Base-by-base conservation (phyloP, 2,329 filamentous ascomycete species). In the Diaporthe sp. region DNA sequence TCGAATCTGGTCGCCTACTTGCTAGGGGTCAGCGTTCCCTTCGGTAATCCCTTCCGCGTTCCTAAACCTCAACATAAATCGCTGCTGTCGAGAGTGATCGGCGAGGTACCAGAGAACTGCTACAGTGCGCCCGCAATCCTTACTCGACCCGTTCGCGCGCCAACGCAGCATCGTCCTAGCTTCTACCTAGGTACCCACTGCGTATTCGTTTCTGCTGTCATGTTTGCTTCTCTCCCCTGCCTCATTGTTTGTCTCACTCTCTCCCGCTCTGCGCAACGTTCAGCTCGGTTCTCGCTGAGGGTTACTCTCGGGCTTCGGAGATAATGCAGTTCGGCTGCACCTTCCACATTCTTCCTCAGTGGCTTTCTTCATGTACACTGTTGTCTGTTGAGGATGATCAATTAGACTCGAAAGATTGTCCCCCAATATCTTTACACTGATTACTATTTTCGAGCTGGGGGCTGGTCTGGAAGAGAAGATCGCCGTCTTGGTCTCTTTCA, bases 41-140 rank as follows among this genome's bases (percentile, higher is more conserved):
- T 70, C 49, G 49, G 49, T 55, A 42, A 28, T 7, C 49, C n/a
- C 55, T 70, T 70, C 65, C 65, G 65, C n/a, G 13, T 70, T 31
- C 49, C 49, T 70, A 25, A 22, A 4, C 10, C 15, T 22, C 65
- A 70, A 42, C 34, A 42, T 55, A 37, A 55, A 42, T 70, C 49
- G 65, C 34, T 70, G 15, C 42, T 9, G 13, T 39, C 13, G 5
- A 42, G 4, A 2, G 9, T 4, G 46, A 19, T 25, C n/a, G 51
- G n/a, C 65, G n/a, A 55, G 65, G 65, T 42, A 42, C 22, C 46
- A 19, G n/a, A 37, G 4, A 15, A 55, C 0, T 39, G 8, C 4
- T 25, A 22, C 22, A 6, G 6, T 12, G 31, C 31, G 44, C 51
- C 37, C 44, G 12, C 17, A 5, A 51, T 12, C 9, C 15, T 39